Evolutionary conservation across 352 stramenopile species (phyloP).

Genomic region (Elongisporangium senticosum): DNA sequence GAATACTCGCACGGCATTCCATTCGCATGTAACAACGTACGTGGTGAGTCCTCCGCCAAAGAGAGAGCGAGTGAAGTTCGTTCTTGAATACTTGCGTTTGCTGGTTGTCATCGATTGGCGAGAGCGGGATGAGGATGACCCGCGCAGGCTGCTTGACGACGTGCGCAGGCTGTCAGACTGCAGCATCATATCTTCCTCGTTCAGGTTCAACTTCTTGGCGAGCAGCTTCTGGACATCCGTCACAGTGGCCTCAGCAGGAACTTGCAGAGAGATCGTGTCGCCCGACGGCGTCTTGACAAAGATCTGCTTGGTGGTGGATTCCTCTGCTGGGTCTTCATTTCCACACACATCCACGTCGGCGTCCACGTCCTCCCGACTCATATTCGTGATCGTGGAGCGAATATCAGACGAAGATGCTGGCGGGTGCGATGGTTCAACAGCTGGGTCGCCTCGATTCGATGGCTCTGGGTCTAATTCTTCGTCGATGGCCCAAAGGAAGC

Average conservation of each 20-base stretch:
- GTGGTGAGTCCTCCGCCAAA: constrained; percentile 54
- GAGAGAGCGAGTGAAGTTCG: constrained; percentile 57
- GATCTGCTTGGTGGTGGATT: constrained; percentile 38
- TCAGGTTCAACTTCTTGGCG: constrained; percentile 44
- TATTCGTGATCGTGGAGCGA: background rate
- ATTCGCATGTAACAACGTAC: constrained; percentile 13
- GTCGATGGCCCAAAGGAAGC: constrained; percentile 88
- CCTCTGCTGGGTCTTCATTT: constrained; percentile 12
- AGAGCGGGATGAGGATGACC: constrained; percentile 1
- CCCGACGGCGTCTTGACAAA: constrained; percentile 63
- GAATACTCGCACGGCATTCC: background rate
- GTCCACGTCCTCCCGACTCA: background rate
- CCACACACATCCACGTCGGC: background rate
- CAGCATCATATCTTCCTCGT: constrained; percentile 54
- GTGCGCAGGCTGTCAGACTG: constrained; percentile 6
- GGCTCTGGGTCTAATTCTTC: constrained; percentile 55
- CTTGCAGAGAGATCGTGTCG: constrained; percentile 54
- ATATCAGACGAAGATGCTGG: background rate
- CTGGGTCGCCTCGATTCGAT: constrained; percentile 4
- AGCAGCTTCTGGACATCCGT: constrained; percentile 50
- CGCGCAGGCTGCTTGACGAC: constrained; percentile 9
- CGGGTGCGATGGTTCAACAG: constrained; percentile 3
- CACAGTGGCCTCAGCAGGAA: constrained; percentile 34
- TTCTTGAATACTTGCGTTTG: constrained; percentile 31
- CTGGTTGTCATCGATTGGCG: constrained; percentile 1